Conservation (phyloP, 2,329 filamentous ascomycete species). For the Coccinonectria pachysandricola region DNA sequence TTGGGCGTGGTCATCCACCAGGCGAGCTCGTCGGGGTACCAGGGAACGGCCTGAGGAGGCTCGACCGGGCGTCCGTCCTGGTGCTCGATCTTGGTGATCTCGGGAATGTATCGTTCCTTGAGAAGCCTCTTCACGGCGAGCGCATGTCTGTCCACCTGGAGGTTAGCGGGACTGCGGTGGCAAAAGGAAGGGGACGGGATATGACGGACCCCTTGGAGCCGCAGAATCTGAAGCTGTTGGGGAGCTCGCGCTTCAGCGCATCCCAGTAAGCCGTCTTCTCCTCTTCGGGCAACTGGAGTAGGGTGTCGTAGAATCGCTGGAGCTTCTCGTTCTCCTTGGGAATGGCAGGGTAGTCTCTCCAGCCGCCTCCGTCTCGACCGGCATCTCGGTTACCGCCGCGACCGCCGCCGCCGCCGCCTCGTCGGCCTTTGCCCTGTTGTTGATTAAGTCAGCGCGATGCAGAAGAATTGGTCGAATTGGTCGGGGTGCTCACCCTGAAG, state of each 20-base stretch:
- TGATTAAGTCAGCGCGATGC: constrained; percentile 9
- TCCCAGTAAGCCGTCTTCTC: constrained; percentile 80
- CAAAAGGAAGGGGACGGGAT: too few relatives aligned
- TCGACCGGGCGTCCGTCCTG: constrained; percentile 74
- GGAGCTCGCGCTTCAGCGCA: constrained; percentile 70
- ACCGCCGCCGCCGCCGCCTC: constrained; percentile 27
- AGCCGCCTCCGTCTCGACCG: constrained; percentile 11
- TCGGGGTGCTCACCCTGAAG: constrained; percentile 22
- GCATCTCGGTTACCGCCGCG: constrained; percentile 11
- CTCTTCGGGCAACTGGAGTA: constrained; percentile 64
- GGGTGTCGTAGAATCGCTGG: constrained; percentile 74
- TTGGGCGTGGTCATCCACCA: constrained; percentile 99
- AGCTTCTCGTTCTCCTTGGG: constrained; percentile 74
- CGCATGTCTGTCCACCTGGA: constrained; percentile 55
- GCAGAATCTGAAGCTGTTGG: constrained; percentile 96
- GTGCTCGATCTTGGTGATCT: constrained; percentile 75
- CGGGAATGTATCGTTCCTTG: constrained; percentile 78
- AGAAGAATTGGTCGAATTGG: too few relatives aligned
- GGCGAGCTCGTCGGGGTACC: constrained; percentile 91
- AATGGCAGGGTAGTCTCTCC: constrained; percentile 34
- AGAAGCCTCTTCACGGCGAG: constrained; percentile 82
- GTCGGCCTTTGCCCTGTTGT: constrained; percentile 26
- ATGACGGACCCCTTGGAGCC: constrained; percentile 91
- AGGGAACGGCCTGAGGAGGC: constrained; percentile 70
- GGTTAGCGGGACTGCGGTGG: constrained; percentile 10